phyloP scores from a whole-genome alignment of 441 rosid species.

The Corymbia citriodora region DNA sequence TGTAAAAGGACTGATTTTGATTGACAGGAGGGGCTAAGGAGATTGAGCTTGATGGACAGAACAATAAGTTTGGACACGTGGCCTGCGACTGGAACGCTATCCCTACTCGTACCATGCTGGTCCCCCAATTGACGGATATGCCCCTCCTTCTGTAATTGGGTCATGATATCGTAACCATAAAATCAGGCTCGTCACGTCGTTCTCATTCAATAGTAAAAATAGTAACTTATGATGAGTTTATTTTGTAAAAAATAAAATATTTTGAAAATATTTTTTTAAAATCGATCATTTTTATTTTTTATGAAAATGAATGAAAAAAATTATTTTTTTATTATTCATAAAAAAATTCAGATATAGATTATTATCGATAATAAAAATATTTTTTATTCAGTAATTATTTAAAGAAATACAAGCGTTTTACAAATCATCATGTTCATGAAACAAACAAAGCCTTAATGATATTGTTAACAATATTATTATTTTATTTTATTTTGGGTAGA shows the following conservation, averaged over 20 bases:
- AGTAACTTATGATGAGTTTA: not conserved
- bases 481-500: not conserved
- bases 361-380: no score
- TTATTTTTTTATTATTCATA: no score
- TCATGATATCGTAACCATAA: not conserved
- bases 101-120: not conserved
- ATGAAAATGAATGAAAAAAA: no score
- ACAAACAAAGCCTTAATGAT: accelerated
- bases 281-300: accelerated
- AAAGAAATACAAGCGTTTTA: accelerated
- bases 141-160: not conserved
- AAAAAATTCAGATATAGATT: no score
- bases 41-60: not conserved
- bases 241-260: no score
- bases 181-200: not conserved
- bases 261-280: no score
- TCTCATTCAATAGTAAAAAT: not conserved
- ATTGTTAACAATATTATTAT: accelerated
- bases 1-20: not conserved
- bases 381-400: no score
- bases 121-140: not conserved
- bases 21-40: not conserved
- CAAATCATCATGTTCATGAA: no score
- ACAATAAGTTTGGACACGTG: not conserved
- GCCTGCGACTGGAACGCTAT: not conserved